Conservation (phyloP, 2,329 filamentous ascomycete genomes). For the Plectosphaerella sp. region DNA sequence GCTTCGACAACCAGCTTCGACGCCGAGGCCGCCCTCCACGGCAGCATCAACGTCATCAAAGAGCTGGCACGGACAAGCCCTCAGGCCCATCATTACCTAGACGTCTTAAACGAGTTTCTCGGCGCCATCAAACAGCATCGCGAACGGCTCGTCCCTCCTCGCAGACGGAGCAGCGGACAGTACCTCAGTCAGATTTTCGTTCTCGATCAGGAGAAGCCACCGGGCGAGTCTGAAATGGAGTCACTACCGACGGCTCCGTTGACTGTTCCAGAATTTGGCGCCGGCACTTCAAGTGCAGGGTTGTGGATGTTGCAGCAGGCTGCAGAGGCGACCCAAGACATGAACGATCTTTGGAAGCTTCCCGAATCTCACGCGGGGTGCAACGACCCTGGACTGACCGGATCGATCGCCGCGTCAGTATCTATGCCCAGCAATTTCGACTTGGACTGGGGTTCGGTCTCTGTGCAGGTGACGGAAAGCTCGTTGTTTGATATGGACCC, state of each 20-base stretch:
- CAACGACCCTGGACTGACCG: not conserved
- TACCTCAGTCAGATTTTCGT: not conserved
- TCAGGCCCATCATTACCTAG: constrained; percentile 52
- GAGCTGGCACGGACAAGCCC: constrained; percentile 44
- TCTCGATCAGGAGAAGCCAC: not conserved
- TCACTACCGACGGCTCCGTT: too few relatives aligned
- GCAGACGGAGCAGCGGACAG: not conserved
- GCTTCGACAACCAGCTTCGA: constrained; percentile 36
- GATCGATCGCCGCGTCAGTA: not conserved
- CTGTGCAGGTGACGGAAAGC: not conserved
- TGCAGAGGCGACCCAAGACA: not conserved
- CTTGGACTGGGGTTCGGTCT: not conserved
- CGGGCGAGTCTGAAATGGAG: not conserved
- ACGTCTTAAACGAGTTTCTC: constrained; percentile 44
- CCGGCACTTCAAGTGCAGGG: not conserved
- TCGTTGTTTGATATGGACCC: not conserved
- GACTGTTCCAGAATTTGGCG: not conserved
- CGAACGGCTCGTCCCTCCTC: constrained; percentile 1
- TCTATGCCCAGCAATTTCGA: not conserved
- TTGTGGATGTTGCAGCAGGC: not conserved
- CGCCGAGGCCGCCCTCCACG: constrained; percentile 41
- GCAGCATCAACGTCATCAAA: constrained; percentile 44
- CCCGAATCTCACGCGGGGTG: not conserved
- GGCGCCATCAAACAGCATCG: constrained; percentile 38
- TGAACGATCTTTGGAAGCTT: not conserved